Conservation (phyloP, 768 basidiomycete genomes). For the Tulasnella calospora region DNA sequence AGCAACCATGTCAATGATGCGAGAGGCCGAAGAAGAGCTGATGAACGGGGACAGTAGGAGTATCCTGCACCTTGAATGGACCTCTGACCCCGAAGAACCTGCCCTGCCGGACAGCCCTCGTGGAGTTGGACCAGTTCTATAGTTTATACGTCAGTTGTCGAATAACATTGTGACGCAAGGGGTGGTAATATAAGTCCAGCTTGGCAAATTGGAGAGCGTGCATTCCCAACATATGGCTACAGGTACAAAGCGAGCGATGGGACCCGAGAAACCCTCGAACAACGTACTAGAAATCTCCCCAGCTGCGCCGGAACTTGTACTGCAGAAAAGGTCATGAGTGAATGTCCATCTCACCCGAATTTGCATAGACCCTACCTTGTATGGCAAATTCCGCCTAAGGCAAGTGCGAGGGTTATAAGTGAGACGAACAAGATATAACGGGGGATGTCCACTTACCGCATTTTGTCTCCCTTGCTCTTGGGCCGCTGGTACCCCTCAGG, state of each 20-base stretch:
- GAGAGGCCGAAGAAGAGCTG: slow-evolving; percentile 9
- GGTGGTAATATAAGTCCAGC: not conserved
- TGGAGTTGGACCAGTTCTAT: not conserved
- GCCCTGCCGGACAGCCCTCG: not conserved
- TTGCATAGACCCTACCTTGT: slow-evolving; percentile 57
- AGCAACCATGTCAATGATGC: not conserved
- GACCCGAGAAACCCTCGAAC: not conserved
- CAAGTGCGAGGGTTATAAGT: not conserved
- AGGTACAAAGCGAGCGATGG: not conserved
- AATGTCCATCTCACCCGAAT: not conserved
- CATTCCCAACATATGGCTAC: not conserved
- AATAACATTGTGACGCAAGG: not conserved
- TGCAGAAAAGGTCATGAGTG: slow-evolving; percentile 35
- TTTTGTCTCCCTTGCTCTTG: slow-evolving; percentile 65
- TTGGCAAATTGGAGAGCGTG: not conserved
- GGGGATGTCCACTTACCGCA: slow-evolving; percentile 48
- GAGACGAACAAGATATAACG: not conserved
- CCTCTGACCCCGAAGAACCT: not conserved
- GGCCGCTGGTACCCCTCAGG: slow-evolving; percentile 67
- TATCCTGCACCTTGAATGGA: not conserved
- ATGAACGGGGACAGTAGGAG: slow-evolving; percentile 3
- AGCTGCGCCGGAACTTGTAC: slow-evolving; percentile 85
- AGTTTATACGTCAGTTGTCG: not conserved
- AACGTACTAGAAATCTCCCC: slow-evolving; percentile 70
- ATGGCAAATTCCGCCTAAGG: slow-evolving; percentile 69